Evolutionary conservation across 176 grass and related monocot species (phyloP), one percentile per base, ranked within the genome.

Genomic region (Urochloa ruziziensis): DNA sequence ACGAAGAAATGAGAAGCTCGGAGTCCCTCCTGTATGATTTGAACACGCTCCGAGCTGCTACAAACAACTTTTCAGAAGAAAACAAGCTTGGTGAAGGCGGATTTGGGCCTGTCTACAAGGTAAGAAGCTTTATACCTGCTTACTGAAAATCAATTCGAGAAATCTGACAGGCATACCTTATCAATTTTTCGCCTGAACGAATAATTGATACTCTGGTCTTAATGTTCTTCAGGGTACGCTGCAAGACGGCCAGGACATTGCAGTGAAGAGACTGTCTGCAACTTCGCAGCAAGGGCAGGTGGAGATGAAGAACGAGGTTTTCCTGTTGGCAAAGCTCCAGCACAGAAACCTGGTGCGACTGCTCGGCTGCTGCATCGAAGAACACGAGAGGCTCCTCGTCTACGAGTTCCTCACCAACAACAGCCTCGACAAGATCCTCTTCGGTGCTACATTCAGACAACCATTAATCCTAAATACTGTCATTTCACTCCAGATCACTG

Each of bases 71-170:
- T 44, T 88, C 87, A 5, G 82, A 92, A 36, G 82, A 80, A 44
- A 88, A 95, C 37, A 92, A 90, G 68, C 89, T 95, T 2, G 85
- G 90, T 12, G 73, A 88, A 88, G 90, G 89, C 30, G 89, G 89
- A 33, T 94, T 91, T 42, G 92, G 92, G 0, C 72, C 86, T 10
- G 92, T 92, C 0, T 92, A 94, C 42, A 94, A 90, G 80, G 89
- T 39, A 39, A 3, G 36, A n/a, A n/a, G n/a, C n/a, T n/a, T n/a
- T n/a, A n/a, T n/a, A n/a, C n/a, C n/a, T n/a, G n/a, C n/a, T n/a
- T 94, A 79, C 36, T 25, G 4, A 69, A 42, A 24, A 2, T 14
- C 43, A 67, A 37, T 58, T 1, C 8, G 17, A 12, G 8, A 3
- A 49, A 49, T 4, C 13, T 16, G 15, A 13, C 15, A 13, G 12